Evolutionary conservation across 768 basidiomycete genomes (phyloP), one percentile per base, ranked within the genome.

Genomic region (Coprinopsis marcescibilis): DNA sequence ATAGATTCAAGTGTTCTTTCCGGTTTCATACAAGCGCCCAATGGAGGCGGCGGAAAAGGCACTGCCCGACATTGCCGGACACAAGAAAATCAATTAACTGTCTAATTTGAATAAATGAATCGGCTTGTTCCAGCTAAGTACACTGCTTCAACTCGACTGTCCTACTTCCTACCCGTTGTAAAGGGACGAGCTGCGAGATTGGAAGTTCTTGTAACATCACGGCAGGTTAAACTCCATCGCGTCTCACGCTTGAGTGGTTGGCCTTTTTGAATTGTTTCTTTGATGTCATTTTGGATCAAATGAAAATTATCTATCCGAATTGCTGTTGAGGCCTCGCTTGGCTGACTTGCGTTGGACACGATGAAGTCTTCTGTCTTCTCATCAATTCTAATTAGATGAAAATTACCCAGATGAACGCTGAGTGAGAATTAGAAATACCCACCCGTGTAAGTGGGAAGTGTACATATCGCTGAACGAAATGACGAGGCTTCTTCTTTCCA

Each of bases 401-500:
- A 34, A 36, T 47, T n/a, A 40, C 17, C 32, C 35, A 44, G 36
- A 43, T 12, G 38, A 30, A 26, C 27, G 41, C 33, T 21, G 41
- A 35, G 3, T 29, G 45, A 48, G 23, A 41, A n/a, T 3, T 33
- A 43, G 43, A n/a, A 36, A 36, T 30, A 24, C 69, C 62, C 48
- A 73, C 76, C 89, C 89, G 57, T 95, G 94, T 45, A 95, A 67
- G 58, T 83, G 78, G 0, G 73, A 67, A 0, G 74, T 70, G 61
- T 96, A 97, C 53, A 93, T 69, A 13, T 71, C 64, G 1, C 72
- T 72, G 17, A 71, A 77, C 15, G 92, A 86, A 55, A 97, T 78
- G 54, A 96, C 70, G 21, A 89, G 77, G 53, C 90, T 92, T 37
- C 93, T 80, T 37, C 87, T 86, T 58, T 96, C 89, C 51, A 97